A percentile compares a stretch with the other conserved stretches of the same genome.
Conservation (phyloP, 1,284 basidiomycete genomes). For the Mycena sp. region DNA sequence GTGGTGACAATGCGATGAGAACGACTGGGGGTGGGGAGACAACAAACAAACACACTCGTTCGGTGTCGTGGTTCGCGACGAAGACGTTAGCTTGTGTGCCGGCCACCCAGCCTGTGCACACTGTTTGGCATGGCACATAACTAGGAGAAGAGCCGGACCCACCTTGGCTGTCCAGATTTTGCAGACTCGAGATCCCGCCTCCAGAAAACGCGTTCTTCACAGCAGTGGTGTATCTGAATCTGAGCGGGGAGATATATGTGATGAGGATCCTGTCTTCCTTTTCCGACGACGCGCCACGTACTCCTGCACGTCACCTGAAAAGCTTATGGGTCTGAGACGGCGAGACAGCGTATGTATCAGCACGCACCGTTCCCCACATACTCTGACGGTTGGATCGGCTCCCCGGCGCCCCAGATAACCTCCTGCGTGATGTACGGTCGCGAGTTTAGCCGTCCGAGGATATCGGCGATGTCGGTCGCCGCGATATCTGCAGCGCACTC, state of each 20-base stretch:
- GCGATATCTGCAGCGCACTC: constrained; percentile 55
- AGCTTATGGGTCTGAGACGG: constrained; percentile 38
- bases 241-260: constrained; percentile 33
- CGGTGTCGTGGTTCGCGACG: constrained; percentile 76
- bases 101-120: constrained; percentile 61
- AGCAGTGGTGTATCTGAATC: constrained; percentile 69
- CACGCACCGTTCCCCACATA: constrained; percentile 58
- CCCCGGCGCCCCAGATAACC: constrained; percentile 61
- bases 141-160: not conserved
- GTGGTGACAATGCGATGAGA: not conserved
- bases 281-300: constrained; percentile 41
- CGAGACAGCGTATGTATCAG: constrained; percentile 14
- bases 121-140: not conserved
- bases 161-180: constrained; percentile 66
- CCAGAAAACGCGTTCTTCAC: constrained; percentile 61
- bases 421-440: constrained; percentile 68
- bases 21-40: not conserved
- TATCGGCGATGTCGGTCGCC: constrained; percentile 61
- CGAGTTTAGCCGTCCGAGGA: constrained; percentile 52
- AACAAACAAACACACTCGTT: constrained; percentile 54
- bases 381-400: constrained; percentile 63
- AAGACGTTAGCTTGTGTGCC: constrained; percentile 69
- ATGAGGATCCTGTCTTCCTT: too few species aligned
- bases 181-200: constrained; percentile 60
- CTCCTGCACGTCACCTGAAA: constrained; percentile 65